These are phyloP conservation scores for Corniculantispora saksenae DNA, from an alignment of 2,329 filamentous ascomycete genomes.

Conservation along the genomic window DNA sequence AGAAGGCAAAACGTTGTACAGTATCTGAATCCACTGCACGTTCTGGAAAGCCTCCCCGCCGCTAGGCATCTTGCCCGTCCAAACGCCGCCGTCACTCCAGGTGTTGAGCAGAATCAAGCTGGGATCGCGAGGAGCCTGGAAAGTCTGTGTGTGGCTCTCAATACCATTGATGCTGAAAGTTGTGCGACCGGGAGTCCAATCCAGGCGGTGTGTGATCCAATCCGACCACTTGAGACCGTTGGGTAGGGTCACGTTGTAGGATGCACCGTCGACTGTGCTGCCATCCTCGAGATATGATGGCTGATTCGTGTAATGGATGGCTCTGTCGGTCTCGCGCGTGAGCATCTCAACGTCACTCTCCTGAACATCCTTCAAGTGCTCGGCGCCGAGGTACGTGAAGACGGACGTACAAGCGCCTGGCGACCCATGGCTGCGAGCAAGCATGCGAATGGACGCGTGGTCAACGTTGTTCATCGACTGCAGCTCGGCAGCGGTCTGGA, in stretches of 20 bases:
- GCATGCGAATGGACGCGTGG: slow-evolving; percentile 47
- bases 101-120: slow-evolving; percentile 58
- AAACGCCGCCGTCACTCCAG: slow-evolving; percentile 62
- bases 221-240: slow-evolving; percentile 47
- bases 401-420: slow-evolving; percentile 53
- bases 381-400: slow-evolving; percentile 50
- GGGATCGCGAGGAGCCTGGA: slow-evolving; percentile 55
- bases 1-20: slow-evolving; percentile 45
- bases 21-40: slow-evolving; percentile 64
- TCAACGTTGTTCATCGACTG: slow-evolving; percentile 37
- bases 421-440: slow-evolving; percentile 49
- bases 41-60: slow-evolving; percentile 54
- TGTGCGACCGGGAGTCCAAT: slow-evolving; percentile 56
- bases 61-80: slow-evolving; percentile 59
- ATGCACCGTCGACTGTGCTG: slow-evolving; percentile 47
- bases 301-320: slow-evolving; percentile 62
- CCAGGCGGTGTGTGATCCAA: slow-evolving; percentile 61
- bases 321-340: slow-evolving; percentile 45
- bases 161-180: slow-evolving; percentile 55
- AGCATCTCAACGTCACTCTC: slow-evolving; percentile 57
- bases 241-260: slow-evolving; percentile 49
- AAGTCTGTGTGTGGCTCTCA: slow-evolving; percentile 52
- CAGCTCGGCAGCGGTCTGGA: slow-evolving; percentile 52
- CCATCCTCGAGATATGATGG: slow-evolving; percentile 50
- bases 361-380: slow-evolving; percentile 42